phyloP scores from a whole-genome alignment of 805 yeast genomes.

The Candida maris region DNA sequence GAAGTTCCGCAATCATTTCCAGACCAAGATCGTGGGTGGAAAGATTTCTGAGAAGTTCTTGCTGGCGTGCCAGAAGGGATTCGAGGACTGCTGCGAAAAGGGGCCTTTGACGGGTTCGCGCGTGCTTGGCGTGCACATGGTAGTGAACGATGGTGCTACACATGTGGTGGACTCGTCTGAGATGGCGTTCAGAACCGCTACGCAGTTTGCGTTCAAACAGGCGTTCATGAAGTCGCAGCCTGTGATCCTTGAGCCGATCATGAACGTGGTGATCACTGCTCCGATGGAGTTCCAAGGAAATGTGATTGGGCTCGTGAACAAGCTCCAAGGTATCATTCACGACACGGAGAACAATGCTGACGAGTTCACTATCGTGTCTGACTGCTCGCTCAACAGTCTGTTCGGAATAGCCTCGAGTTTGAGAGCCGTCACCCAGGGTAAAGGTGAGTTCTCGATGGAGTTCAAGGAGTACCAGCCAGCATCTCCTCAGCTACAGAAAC shows the following conservation, averaged over 20 bases:
- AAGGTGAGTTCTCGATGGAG: slow-evolving; percentile 95
- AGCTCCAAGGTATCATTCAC: slow-evolving; percentile 84
- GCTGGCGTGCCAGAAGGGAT: slow-evolving; percentile 92
- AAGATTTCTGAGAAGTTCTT: slow-evolving; percentile 93
- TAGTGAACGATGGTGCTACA: slow-evolving; percentile 93
- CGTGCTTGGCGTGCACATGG: slow-evolving; percentile 90
- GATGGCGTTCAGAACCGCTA: slow-evolving; percentile 90
- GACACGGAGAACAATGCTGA: slow-evolving; percentile 94
- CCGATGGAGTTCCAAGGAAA: slow-evolving; percentile 96
- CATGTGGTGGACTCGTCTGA: slow-evolving; percentile 98
- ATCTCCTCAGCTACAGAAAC: slow-evolving; percentile 83
- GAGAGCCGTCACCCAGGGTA: slow-evolving; percentile 97
- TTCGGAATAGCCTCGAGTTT: slow-evolving; percentile 94
- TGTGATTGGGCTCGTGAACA: slow-evolving; percentile 87
- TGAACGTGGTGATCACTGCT: slow-evolving; percentile 89
- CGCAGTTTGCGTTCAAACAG: slow-evolving; percentile 86
- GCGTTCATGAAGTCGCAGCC: slow-evolving; percentile 85
- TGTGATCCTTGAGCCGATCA: slow-evolving; percentile 90
- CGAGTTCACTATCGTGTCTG: slow-evolving; percentile 90
- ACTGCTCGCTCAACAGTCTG: slow-evolving; percentile 94
- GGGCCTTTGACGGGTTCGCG: slow-evolving; percentile 96
- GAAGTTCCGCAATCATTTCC: slow-evolving; percentile 60
- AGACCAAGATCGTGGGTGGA: slow-evolving; percentile 92
- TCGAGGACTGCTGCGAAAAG: slow-evolving; percentile 89
- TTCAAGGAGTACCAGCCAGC: slow-evolving; percentile 91